Percentiles rank a stretch among this genome's conserved stretches.
phyloP scores from a whole-genome alignment of 2,329 filamentous ascomycete genomes.

The Alternaria brassicicola region DNA sequence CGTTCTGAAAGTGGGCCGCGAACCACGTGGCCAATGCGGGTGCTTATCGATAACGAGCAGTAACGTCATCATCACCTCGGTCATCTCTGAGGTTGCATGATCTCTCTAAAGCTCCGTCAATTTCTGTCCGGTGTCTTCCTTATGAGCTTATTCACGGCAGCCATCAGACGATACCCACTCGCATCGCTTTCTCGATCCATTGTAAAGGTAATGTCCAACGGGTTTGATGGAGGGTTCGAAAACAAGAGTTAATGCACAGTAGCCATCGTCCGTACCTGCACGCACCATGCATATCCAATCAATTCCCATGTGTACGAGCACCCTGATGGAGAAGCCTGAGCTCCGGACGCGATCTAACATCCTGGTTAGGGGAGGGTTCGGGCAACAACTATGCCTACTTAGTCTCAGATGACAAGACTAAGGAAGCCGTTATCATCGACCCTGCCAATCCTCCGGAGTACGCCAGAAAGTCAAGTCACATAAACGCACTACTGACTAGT shows the following conservation, averaged over 20 bases:
- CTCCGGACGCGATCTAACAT: constrained; percentile 1
- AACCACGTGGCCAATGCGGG: neutral
- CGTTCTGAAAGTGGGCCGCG: neutral
- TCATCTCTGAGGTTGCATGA: constrained; percentile 53
- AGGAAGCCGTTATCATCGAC: constrained; percentile 70
- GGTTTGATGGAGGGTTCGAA: neutral
- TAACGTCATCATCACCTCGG: constrained; percentile 32
- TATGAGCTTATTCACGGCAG: constrained; percentile 43
- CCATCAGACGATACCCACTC: constrained; percentile 35
- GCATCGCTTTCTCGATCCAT: constrained; percentile 26
- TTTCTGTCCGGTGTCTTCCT: constrained; percentile 40
- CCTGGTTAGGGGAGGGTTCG: constrained; percentile 70
- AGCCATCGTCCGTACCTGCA: constrained; percentile 31
- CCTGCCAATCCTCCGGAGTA: constrained; percentile 80
- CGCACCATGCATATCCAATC: constrained; percentile 83
- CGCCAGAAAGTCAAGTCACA: constrained; percentile 32
- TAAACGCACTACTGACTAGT: neutral
- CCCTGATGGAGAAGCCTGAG: constrained; percentile 14
- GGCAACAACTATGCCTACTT: constrained; percentile 84
- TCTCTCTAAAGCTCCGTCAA: constrained; percentile 56
- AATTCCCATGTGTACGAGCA: constrained; percentile 79
- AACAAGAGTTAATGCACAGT: constrained; percentile 26
- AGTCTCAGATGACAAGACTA: constrained; percentile 57
- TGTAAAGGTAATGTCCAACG: constrained; percentile 6
- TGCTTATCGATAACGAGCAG: constrained; percentile 6